A percentile compares a stretch with the other conserved stretches of the same genome.
phyloP scores from a whole-genome alignment of 306 rosid species.

The Morella rubra region DNA sequence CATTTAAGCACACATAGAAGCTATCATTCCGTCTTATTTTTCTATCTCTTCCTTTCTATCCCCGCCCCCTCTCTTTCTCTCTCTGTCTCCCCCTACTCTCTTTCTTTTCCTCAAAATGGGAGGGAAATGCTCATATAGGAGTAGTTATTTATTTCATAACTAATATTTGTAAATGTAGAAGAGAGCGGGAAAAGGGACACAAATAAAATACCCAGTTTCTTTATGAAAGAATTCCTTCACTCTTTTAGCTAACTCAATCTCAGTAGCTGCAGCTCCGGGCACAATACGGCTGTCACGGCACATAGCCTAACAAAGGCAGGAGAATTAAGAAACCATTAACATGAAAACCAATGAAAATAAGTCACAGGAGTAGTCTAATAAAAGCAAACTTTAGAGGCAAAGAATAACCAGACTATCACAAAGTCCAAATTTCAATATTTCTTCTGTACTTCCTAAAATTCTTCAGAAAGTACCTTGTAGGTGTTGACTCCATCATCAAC shows the following conservation, averaged over 20 bases:
- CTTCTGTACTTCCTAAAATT: conserved; percentile 5
- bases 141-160: background rate
- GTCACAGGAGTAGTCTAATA: background rate
- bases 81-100: too few relatives aligned
- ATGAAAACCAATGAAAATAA: conserved; percentile 12
- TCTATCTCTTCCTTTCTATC: background rate
- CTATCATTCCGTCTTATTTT: background rate
- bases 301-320: conserved; percentile 67
- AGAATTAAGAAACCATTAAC: conserved; percentile 16
- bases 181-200: background rate
- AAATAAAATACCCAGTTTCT: conserved; percentile 72
- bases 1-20: background rate
- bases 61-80: too few relatives aligned
- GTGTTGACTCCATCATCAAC: conserved; percentile 95
- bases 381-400: background rate
- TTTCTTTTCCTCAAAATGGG: background rate
- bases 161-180: background rate
- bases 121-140: background rate
- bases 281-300: conserved; percentile 87
- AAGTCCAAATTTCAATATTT: conserved; percentile 4
- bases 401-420: background rate
- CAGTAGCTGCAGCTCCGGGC: conserved; percentile 95
- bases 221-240: conserved; percentile 84
- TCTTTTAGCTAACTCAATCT: conserved; percentile 84
- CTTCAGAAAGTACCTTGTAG: conserved; percentile 59